phyloP scores from a whole-genome alignment of 768 basidiomycete genomes.

The Trametopsis cervina region DNA sequence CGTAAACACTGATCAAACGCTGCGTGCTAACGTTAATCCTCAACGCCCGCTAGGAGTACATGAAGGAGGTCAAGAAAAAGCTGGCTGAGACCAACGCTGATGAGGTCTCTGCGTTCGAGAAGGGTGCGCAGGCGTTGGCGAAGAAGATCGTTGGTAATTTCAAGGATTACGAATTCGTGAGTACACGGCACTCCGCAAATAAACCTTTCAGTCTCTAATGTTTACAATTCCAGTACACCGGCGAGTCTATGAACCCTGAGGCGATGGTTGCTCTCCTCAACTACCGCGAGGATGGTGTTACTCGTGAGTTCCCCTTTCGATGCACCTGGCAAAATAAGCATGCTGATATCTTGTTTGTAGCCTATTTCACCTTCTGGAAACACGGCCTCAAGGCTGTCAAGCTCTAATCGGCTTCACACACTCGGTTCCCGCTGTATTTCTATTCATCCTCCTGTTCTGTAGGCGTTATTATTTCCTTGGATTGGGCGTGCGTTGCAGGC shows the following conservation, averaged over 20 bases:
- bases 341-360: conserved; percentile 29
- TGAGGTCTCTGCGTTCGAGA: conserved; percentile 72
- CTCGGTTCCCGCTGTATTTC: conserved; percentile 12
- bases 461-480: neutral
- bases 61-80: conserved; percentile 81
- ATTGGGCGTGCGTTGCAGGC: neutral
- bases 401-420: conserved; percentile 31
- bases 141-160: conserved; percentile 90
- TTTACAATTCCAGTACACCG: conserved; percentile 46
- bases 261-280: conserved; percentile 94
- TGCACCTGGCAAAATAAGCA: neutral
- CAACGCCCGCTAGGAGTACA: conserved; percentile 60
- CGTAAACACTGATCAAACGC: too few relatives aligned
- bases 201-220: neutral
- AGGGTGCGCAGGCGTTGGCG: conserved; percentile 64
- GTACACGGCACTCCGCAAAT: conserved; percentile 21
- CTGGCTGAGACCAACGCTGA: conserved; percentile 50
- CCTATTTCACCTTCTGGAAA: conserved; percentile 95
- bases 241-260: conserved; percentile 74
- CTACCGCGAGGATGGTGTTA: conserved; percentile 83
- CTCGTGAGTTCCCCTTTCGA: conserved; percentile 45
- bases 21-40: neutral
- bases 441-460: neutral
- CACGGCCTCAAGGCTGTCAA: conserved; percentile 84
- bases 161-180: conserved; percentile 90